Evolutionary conservation across 345 rosid species (phyloP).

Genomic region (Rubroshorea leprosula): DNA sequence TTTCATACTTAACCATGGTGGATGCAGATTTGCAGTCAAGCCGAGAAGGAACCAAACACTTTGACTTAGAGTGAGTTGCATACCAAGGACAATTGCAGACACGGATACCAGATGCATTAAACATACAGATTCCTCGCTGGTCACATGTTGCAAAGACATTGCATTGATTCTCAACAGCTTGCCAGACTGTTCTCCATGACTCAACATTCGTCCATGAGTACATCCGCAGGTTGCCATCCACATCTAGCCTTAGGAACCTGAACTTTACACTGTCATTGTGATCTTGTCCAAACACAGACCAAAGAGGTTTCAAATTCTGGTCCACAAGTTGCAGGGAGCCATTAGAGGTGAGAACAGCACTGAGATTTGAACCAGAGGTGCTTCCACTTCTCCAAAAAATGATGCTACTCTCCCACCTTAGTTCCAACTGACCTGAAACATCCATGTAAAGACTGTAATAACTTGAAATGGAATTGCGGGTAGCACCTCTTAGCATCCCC

Average conservation of each 20-base stretch:
- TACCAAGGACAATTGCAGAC: slow-evolving; percentile 50
- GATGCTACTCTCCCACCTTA: slow-evolving; percentile 64
- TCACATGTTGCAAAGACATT: slow-evolving; percentile 78
- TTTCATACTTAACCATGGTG: slow-evolving; percentile 37
- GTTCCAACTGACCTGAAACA: slow-evolving; percentile 46
- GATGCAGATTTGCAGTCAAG: slow-evolving; percentile 38
- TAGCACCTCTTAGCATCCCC: slow-evolving; percentile 53
- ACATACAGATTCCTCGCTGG: slow-evolving; percentile 53
- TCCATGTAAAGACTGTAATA: slow-evolving; percentile 61
- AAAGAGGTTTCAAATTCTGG: slow-evolving; percentile 33
- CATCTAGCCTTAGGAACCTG: slow-evolving; percentile 64
- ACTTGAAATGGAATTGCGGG: slow-evolving; percentile 52
- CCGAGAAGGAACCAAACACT: slow-evolving; percentile 47
- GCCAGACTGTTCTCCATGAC: slow-evolving; percentile 80
- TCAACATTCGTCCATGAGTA: slow-evolving; percentile 54
- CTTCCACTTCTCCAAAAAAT: slow-evolving; percentile 51
- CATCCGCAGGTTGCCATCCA: slow-evolving; percentile 76
- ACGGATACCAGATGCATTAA: slow-evolving; percentile 39
- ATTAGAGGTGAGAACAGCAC: slow-evolving; percentile 51
- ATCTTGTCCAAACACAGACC: slow-evolving; percentile 67
- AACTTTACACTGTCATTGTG: slow-evolving; percentile 55
- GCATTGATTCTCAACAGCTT: slow-evolving; percentile 85
- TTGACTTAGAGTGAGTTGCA: slow-evolving; percentile 22
- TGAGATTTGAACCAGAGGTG: slow-evolving; percentile 30
- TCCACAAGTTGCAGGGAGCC: slow-evolving; percentile 54